A percentile compares a stretch with the other conserved stretches of the same genome.
These are phyloP conservation scores for Sindora glabra DNA, from an alignment of 306 rosid species.

Conservation along the genomic window DNA sequence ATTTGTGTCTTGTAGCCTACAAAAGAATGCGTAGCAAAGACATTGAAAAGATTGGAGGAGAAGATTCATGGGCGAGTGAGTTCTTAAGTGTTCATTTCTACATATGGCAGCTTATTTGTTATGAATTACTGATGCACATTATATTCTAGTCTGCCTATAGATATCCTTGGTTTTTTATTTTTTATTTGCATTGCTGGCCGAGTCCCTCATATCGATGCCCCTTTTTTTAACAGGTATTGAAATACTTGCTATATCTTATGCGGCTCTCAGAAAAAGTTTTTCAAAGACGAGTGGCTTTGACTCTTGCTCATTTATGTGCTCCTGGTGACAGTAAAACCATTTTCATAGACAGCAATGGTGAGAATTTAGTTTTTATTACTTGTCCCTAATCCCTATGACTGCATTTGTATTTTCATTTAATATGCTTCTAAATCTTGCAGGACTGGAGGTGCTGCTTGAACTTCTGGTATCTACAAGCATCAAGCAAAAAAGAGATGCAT, in stretches of 20 bases:
- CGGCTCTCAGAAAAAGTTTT: constrained; percentile 48
- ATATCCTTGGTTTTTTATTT: neutral
- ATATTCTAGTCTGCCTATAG: neutral
- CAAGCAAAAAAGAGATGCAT: constrained; percentile 68
- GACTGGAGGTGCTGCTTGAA: constrained; percentile 68
- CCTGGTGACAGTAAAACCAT: constrained; percentile 57
- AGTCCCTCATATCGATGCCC: neutral
- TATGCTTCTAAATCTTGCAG: constrained; percentile 32
- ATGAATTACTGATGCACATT: too few relatives aligned
- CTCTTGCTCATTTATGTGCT: constrained; percentile 88
- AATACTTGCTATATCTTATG: constrained; percentile 62
- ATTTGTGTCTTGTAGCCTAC: constrained; percentile 80
- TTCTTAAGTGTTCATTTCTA: too few relatives aligned
- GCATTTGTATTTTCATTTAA: neutral
- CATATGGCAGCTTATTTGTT: neutral
- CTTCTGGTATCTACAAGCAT: constrained; percentile 49
- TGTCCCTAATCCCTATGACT: neutral
- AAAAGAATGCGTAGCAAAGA: constrained; percentile 76
- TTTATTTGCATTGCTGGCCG: neutral
- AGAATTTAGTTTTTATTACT: too few relatives aligned
- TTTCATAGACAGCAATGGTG: constrained; percentile 72
- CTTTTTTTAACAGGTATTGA: constrained; percentile 62
- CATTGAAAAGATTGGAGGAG: constrained; percentile 80
- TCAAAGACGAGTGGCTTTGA: constrained; percentile 66
- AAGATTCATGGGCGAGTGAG: constrained; percentile 82